Conservation (phyloP, 345 rosid species). For the Reutealis trisperma region DNA sequence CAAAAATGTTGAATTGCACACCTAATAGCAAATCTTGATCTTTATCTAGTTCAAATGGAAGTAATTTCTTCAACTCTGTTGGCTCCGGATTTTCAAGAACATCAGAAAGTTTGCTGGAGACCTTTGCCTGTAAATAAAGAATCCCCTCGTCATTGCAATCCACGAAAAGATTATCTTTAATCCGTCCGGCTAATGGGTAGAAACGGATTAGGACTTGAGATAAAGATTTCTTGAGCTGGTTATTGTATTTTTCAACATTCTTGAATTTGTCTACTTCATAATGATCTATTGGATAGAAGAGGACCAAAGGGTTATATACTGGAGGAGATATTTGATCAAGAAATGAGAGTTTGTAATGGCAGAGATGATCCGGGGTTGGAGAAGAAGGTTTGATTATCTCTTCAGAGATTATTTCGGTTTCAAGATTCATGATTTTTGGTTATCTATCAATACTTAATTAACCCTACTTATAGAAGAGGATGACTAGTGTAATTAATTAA, state of each 20-base stretch:
- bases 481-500: no score
- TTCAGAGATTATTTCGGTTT: conserved; percentile 26
- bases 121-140: conserved; percentile 21
- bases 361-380: conserved; percentile 41
- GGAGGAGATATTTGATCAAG: conserved; percentile 44
- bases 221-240: conserved; percentile 41
- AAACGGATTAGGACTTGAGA: conserved; percentile 42
- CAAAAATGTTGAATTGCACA: conserved; percentile 41
- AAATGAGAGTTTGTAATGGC: conserved; percentile 35
- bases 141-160: conserved; percentile 40
- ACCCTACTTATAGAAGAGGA: no score
- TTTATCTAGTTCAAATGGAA: conserved; percentile 24
- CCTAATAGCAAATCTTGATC: conserved; percentile 15
- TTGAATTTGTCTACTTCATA: neutral
- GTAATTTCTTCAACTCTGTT: conserved; percentile 20
- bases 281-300: conserved; percentile 33
- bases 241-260: conserved; percentile 1
- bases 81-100: conserved; percentile 21
- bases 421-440: conserved; percentile 19
- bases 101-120: conserved; percentile 24
- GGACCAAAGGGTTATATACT: conserved; percentile 31
- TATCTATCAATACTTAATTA: no score
- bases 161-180: conserved; percentile 26
- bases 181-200: conserved; percentile 56
- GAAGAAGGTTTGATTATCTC: conserved; percentile 41